A percentile compares a stretch with the other conserved stretches of the same genome.
Evolutionary conservation across 768 basidiomycete species (phyloP).

Genomic region (Ramaria rubella): DNA sequence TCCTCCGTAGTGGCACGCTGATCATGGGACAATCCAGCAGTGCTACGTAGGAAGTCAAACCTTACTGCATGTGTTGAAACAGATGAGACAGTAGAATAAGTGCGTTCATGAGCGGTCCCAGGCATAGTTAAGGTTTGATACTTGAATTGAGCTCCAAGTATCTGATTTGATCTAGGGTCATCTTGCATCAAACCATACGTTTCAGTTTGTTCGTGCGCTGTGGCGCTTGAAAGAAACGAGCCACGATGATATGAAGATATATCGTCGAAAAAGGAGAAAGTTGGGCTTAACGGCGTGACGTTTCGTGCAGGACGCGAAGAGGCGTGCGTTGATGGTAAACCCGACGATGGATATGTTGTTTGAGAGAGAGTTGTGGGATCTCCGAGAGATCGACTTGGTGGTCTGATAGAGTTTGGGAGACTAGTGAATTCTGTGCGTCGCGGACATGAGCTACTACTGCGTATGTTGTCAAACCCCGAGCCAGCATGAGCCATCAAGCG

Average conservation of each 20-base stretch:
- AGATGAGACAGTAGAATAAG: neutral
- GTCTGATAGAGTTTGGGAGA: too few species aligned
- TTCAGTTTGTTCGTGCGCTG: too few species aligned
- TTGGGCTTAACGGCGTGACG: neutral
- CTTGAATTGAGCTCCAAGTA: too few species aligned
- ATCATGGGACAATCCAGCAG: neutral
- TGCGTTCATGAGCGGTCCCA: too few species aligned
- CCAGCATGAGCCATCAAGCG: slow-evolving; percentile 57
- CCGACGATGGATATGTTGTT: neutral
- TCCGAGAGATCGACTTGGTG: too few species aligned
- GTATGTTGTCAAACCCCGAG: neutral
- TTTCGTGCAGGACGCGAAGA: neutral
- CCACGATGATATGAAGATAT: too few species aligned
- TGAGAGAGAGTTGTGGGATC: neutral
- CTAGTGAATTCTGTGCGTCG: too few species aligned
- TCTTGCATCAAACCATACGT: too few species aligned
- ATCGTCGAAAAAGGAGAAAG: too few species aligned
- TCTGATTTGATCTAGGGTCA: too few species aligned
- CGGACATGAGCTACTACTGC: neutral
- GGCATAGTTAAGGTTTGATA: too few species aligned
- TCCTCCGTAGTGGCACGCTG: neutral
- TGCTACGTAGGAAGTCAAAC: neutral
- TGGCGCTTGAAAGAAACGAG: too few species aligned
- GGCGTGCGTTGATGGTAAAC: neutral
- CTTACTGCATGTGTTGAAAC: neutral